Percentiles rank a stretch among this genome's conserved stretches.
These are phyloP conservation scores for Scheffersomyces lignicola DNA, from an alignment of 1,139 yeast species.

Conservation along the genomic window DNA sequence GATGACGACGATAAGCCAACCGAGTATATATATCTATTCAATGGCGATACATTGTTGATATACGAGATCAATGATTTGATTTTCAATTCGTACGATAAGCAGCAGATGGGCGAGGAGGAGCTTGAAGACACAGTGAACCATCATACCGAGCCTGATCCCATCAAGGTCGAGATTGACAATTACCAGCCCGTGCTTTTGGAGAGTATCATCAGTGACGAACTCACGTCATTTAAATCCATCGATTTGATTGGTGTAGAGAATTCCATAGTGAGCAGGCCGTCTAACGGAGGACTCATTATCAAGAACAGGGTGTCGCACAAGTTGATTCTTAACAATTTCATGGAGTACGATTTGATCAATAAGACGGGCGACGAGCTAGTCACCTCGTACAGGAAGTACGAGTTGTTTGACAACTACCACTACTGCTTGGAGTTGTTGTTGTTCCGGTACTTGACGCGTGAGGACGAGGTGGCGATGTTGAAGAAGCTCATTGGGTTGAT, in stretches of 20 bases:
- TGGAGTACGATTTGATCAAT: constrained; percentile 38
- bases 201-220: constrained; percentile 8
- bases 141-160: constrained; percentile 20
- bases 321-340: constrained; percentile 37
- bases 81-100: constrained; percentile 22
- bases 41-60: constrained; percentile 29
- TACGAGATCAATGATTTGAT: constrained; percentile 33
- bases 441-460: constrained; percentile 32
- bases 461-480: constrained; percentile 16
- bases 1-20: constrained; percentile 12
- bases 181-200: constrained; percentile 30
- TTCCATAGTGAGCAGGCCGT: constrained; percentile 20
- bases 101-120: constrained; percentile 18
- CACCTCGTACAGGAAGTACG: constrained; percentile 25
- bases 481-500: constrained; percentile 30
- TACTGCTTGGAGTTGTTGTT: constrained; percentile 44
- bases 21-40: constrained; percentile 27
- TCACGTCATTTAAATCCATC: constrained; percentile 12
- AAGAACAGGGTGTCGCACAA: constrained; percentile 31
- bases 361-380: constrained; percentile 15
- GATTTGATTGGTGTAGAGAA: constrained; percentile 40
- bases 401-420: constrained; percentile 29
- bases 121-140: constrained; percentile 20
- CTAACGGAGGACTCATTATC: constrained; percentile 17
- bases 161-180: constrained; percentile 25